Evolutionary conservation across 805 yeast species (phyloP), one percentile per base, ranked within the genome.

Genomic region (Monosporozyma yasuniensis): DNA sequence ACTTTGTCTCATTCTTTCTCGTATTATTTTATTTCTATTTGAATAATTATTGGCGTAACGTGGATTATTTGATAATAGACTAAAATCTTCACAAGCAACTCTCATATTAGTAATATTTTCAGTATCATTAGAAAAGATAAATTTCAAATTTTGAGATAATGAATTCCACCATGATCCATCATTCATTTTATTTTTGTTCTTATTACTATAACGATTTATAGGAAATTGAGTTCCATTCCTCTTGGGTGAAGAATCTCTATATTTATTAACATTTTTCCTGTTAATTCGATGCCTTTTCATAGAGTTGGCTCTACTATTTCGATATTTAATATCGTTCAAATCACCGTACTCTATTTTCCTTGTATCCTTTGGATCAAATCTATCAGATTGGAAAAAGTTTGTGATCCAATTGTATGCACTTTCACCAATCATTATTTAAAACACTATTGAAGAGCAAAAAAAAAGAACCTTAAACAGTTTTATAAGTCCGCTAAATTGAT

Each of bases 1-100:
- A 46, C 65, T 64, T 32, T 55, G 55, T 11, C 55, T 54, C 16
- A 64, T 59, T 35, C 61, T 56, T n/a, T 58, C 54, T 46, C 48
- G 54, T 28, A 59, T 44, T 44, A 43, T 34, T 27, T 46, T 42
- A 18, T 55, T 52, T 14, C 44, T 14, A 19, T 41, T 32, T 4
- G 30, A 27, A 30, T 34, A 11, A 14, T 39, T 22, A 16, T 21
- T 42, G 8, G 9, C 18, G n/a, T 21, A 21, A 18, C 16, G 19
- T 25, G 37, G 46, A 30, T 38, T 27, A 35, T 35, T 35, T 35
- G 39, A 35, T 38, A 45, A 27, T 47, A 53, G 38, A 45, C 51
- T 53, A 12, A 57, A 49, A 41, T 57, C 53, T 11, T 50, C 50
- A 42, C 64, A 61, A 1, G 60, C 60, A 21, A 48, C 47, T 48